Base-by-base conservation (phyloP, 176 grass and related monocot genomes). In the Ananas comosus region DNA sequence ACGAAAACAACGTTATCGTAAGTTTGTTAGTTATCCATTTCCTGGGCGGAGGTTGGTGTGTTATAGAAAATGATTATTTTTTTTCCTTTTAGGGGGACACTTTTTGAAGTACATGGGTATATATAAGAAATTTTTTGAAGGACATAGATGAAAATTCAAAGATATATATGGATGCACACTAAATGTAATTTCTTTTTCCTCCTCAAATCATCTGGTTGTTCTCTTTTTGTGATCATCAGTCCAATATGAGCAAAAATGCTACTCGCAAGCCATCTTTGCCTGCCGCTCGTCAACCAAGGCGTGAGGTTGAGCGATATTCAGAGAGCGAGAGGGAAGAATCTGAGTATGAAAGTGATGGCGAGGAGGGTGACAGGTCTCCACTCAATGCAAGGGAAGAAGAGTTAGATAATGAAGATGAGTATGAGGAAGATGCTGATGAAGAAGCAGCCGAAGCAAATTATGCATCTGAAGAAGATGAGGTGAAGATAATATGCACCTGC, bases 301-400 rank as follows among this genome's bases (percentile, higher is more conserved):
- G 67, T 12, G 75, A 77, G 65, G 79, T 76, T 25, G 82, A 87
- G 53, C 87, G 88, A 76, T 92, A 92, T 70, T 88, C 82, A 13
- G 85, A 80, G 76, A 88, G 89, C 66, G 85, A 91, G 52, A 83
- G 83, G 66, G 86, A 90, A 70, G 94, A 91, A 64, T 93, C 89
- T 27, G 94, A 93, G 59, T 93, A 99, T 75, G 89, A 99, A 93
- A 93, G 81, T 65, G 87, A 93, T n/a, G 94, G 90, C 1, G 87
- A 99, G 61, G 89, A 93, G 61, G 75, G 90, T 76, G 87, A 90
- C 53, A 64, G 81, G 52, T 99, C 82, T 25, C 87, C 85, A 12
- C n/a, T 74, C n/a, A 70, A 65, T 66, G 72, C 83, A 77, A 83
- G 86, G 81, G 94, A 80, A 76, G 94, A 90, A 25, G 89, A 88